Percentiles rank a stretch among this genome's conserved stretches.
Conservation (phyloP, 345 rosid genomes). For the Citrus australasica region DNA sequence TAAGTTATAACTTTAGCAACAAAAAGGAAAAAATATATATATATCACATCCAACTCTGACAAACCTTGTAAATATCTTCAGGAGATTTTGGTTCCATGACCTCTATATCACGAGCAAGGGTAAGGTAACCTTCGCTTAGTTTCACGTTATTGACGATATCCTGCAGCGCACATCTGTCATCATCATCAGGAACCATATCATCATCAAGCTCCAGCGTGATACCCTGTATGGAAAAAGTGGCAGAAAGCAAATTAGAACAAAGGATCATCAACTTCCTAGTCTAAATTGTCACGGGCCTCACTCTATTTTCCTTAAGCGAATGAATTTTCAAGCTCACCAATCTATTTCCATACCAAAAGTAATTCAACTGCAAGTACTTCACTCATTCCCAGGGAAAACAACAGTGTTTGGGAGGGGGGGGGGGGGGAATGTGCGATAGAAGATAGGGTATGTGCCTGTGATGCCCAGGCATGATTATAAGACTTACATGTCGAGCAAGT, state of each 20-base stretch:
- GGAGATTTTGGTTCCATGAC: slow-evolving; percentile 98
- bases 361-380: background rate
- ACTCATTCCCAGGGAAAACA: background rate
- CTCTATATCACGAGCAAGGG: slow-evolving; percentile 97
- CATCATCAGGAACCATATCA: slow-evolving; percentile 58
- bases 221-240: slow-evolving; percentile 48
- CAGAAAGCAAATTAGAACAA: slow-evolving; percentile 6
- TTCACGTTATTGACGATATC: slow-evolving; percentile 76
- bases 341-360: background rate
- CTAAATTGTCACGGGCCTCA: background rate
- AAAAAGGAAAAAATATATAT: background rate
- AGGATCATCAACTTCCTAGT: background rate
- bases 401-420: no score
- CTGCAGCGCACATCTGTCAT: slow-evolving; percentile 63
- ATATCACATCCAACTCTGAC: background rate
- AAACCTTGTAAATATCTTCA: slow-evolving; percentile 94
- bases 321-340: background rate
- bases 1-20: background rate
- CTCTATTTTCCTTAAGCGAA: background rate
- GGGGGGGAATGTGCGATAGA: background rate
- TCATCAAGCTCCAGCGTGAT: slow-evolving; percentile 63
- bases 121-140: slow-evolving; percentile 88
- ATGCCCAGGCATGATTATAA: background rate
- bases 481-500: slow-evolving; percentile 86
- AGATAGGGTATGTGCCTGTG: background rate